These are phyloP conservation scores for Prillingera fragicola DNA, from an alignment of 1,284 basidiomycete species.

Conservation along the genomic window DNA sequence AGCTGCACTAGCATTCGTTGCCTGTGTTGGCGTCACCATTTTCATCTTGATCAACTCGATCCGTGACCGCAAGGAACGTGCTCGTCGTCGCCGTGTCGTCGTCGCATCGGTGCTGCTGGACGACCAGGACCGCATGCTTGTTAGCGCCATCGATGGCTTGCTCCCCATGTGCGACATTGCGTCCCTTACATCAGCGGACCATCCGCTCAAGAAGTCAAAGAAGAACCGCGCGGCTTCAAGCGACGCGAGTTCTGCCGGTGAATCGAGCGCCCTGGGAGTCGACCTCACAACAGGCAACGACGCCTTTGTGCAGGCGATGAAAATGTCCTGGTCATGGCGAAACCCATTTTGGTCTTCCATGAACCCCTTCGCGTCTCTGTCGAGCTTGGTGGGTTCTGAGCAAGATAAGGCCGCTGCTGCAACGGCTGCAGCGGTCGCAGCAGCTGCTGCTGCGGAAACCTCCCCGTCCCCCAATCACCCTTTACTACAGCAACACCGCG, in stretches of 20 bases:
- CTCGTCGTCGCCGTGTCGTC: constrained; percentile 48
- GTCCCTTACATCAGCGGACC: constrained; percentile 26
- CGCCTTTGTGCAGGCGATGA: constrained; percentile 48
- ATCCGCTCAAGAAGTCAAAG: constrained; percentile 2
- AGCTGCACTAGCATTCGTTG: constrained; percentile 46
- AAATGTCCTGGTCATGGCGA: constrained; percentile 49
- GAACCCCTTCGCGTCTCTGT: constrained; percentile 17
- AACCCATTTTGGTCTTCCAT: constrained; percentile 27
- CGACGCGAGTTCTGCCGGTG: constrained; percentile 13
- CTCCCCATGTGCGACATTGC: constrained; percentile 50
- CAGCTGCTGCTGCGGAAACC: too few relatives aligned
- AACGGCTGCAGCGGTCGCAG: constrained; percentile 8
- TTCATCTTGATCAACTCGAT: constrained; percentile 45
- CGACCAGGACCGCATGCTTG: constrained; percentile 45
- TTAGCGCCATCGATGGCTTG: constrained; percentile 49
- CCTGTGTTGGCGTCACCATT: constrained; percentile 44
- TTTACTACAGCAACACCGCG: constrained; percentile 4
- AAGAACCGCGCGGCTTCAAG: constrained; percentile 1
- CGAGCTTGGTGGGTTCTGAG: background rate
- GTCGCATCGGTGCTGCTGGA: constrained; percentile 49
- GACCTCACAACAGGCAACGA: constrained; percentile 48
- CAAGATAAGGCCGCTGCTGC: background rate
- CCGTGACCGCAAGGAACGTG: constrained; percentile 40
- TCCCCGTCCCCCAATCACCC: background rate
- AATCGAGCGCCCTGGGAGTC: constrained; percentile 42